Conservation (phyloP, 176 grass and related monocot species). For the Puccinellia tenuiflora region DNA sequence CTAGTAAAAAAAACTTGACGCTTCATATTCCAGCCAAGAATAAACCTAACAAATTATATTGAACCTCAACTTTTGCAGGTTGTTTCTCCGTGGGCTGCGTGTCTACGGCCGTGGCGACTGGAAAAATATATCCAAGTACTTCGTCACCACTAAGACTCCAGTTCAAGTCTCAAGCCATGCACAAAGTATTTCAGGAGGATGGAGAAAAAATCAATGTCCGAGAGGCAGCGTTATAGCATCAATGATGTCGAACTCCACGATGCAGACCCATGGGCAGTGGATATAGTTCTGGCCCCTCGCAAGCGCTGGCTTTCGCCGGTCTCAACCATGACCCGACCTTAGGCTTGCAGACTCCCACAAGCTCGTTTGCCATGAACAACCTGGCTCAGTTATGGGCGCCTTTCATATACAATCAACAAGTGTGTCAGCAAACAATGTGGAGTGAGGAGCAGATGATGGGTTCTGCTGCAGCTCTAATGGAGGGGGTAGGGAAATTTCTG, state of each 20-base stretch:
- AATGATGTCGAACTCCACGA: neutral
- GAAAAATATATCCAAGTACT: neutral
- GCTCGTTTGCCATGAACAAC: neutral
- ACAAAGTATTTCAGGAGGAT: constrained; percentile 14
- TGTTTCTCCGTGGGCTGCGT: neutral
- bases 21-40: too few species aligned
- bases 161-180: constrained; percentile 2
- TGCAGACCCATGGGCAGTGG: neutral
- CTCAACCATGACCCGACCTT: neutral
- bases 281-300: neutral
- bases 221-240: neutral
- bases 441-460: neutral
- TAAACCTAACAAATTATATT: neutral
- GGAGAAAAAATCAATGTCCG: too few species aligned
- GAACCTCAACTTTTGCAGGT: neutral
- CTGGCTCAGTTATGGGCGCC: neutral
- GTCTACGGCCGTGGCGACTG: neutral
- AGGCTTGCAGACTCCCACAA: neutral
- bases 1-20: too few species aligned
- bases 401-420: neutral
- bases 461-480: neutral
- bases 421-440: neutral
- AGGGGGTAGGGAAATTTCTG: neutral
- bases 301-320: neutral
- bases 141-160: neutral